A percentile compares a stretch with the other conserved stretches of the same genome.
These are phyloP conservation scores for Neoboletus subvelutipes DNA, from an alignment of 768 basidiomycete genomes.

Conservation along the genomic window DNA sequence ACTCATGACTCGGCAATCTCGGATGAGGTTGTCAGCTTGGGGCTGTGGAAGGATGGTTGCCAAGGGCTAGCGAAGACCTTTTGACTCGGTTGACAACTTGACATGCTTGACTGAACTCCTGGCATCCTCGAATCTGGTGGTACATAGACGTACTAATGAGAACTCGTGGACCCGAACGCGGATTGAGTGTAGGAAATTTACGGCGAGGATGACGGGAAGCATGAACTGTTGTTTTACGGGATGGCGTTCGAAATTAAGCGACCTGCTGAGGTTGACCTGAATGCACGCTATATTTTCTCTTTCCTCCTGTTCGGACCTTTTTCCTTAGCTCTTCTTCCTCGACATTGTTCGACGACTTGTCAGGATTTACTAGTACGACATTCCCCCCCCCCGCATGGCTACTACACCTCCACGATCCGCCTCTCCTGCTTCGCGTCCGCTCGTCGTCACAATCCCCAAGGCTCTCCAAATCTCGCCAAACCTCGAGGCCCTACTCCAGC, in stretches of 20 bases:
- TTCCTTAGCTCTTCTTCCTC: neutral
- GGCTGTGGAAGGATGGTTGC: neutral
- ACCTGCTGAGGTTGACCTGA: neutral
- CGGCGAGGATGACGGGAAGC: neutral
- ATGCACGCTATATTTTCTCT: neutral
- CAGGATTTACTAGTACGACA: neutral
- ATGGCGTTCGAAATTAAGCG: slow-evolving; percentile 24
- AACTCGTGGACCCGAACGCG: neutral
- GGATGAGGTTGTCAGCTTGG: neutral
- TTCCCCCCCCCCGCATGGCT: slow-evolving; percentile 13
- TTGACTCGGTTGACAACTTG: neutral
- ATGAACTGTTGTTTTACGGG: neutral
- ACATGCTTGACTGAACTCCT: neutral
- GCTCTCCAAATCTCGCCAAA: slow-evolving; percentile 55
- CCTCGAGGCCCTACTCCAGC: slow-evolving; percentile 57
- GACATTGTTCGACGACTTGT: neutral
- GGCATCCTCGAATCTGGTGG: neutral
- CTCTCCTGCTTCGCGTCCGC: slow-evolving; percentile 10
- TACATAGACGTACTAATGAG: neutral
- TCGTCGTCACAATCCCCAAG: neutral
- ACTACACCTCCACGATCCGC: slow-evolving; percentile 22
- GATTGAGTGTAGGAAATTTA: neutral
- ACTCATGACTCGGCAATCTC: neutral
- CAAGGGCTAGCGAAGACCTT: neutral
- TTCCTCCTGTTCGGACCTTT: neutral